phyloP scores from a whole-genome alignment of 106 monocot species.

The Platanthera guangdongensis region DNA sequence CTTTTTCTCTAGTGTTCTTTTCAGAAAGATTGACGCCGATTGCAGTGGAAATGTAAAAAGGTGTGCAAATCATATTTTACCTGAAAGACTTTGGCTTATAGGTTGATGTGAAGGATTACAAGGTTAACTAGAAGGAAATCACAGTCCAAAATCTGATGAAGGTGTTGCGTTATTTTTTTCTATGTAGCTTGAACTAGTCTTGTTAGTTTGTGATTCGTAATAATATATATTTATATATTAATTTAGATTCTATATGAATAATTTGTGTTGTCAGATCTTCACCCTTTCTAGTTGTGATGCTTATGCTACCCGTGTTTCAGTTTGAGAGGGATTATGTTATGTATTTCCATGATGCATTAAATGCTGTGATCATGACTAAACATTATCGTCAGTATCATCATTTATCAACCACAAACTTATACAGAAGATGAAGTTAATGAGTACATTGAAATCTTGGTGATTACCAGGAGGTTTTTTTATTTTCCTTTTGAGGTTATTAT shows the following conservation, averaged over 20 bases:
- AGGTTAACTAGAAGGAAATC: neutral
- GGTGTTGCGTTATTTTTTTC: neutral
- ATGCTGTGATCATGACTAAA: neutral
- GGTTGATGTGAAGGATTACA: neutral
- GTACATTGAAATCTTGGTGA: neutral
- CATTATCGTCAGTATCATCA: neutral
- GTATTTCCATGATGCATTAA: neutral
- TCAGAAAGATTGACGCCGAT: slow-evolving; percentile 72
- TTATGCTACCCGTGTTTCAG: neutral
- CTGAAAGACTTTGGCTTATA: neutral
- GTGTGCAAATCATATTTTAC: slow-evolving; percentile 22
- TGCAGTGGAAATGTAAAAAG: slow-evolving; percentile 51
- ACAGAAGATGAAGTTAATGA: neutral
- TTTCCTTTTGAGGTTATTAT: neutral
- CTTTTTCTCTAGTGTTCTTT: slow-evolving; percentile 72
- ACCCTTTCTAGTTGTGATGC: neutral
- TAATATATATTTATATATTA: neutral
- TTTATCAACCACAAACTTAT: neutral
- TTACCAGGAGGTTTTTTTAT: neutral
- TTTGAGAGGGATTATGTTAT: neutral
- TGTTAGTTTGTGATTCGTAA: neutral
- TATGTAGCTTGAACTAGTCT: neutral
- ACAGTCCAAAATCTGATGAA: neutral
- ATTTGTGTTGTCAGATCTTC: neutral
- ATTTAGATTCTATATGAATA: neutral